A percentile compares a stretch with the other conserved stretches of the same genome.
phyloP scores from a whole-genome alignment of 1,284 basidiomycete genomes.

The Moesziomyces parantarcticus region DNA sequence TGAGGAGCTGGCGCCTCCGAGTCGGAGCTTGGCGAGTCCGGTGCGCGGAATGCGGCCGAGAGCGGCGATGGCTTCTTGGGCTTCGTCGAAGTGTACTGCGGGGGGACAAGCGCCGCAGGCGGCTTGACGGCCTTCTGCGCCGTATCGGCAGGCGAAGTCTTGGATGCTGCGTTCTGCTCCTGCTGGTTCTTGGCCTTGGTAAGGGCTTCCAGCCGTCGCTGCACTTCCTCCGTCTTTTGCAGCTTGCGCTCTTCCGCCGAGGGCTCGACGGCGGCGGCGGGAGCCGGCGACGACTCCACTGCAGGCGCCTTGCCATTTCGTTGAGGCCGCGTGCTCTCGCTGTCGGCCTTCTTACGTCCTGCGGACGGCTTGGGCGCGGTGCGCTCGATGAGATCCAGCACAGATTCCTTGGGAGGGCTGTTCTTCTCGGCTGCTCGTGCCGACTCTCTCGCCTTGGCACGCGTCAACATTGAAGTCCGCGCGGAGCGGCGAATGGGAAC shows the following conservation, averaged over 20 bases:
- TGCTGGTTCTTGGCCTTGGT: conserved; percentile 32
- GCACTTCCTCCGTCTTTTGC: conserved; percentile 54
- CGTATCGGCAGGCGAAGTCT: conserved; percentile 2
- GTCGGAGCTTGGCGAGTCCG: conserved; percentile 52
- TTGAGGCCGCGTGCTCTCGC: conserved; percentile 3
- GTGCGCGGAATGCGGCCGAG: conserved; percentile 47
- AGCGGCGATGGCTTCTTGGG: conserved; percentile 58
- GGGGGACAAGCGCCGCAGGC: conserved; percentile 23
- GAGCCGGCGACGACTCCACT: not conserved
- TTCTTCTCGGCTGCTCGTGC: conserved; percentile 29
- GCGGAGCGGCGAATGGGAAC: conserved; percentile 31
- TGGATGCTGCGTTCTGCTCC: conserved; percentile 15
- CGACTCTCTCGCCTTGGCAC: conserved; percentile 53
- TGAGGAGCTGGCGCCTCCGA: conserved; percentile 26
- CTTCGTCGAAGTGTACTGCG: conserved; percentile 44
- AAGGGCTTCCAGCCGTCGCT: conserved; percentile 49
- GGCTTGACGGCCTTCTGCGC: conserved; percentile 9
- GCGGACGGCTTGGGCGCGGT: conserved; percentile 43
- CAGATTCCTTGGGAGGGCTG: conserved; percentile 49
- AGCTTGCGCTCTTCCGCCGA: conserved; percentile 30
- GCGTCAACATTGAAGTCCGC: conserved; percentile 41
- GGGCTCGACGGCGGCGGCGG: conserved; percentile 2
- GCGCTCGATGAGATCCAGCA: conserved; percentile 58
- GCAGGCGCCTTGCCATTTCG: conserved; percentile 5
- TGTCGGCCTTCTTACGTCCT: conserved; percentile 19